These are phyloP conservation scores for Coemansia sp. DNA, from an alignment of 192 early-diverging fungal genomes.

Conservation along the genomic window DNA sequence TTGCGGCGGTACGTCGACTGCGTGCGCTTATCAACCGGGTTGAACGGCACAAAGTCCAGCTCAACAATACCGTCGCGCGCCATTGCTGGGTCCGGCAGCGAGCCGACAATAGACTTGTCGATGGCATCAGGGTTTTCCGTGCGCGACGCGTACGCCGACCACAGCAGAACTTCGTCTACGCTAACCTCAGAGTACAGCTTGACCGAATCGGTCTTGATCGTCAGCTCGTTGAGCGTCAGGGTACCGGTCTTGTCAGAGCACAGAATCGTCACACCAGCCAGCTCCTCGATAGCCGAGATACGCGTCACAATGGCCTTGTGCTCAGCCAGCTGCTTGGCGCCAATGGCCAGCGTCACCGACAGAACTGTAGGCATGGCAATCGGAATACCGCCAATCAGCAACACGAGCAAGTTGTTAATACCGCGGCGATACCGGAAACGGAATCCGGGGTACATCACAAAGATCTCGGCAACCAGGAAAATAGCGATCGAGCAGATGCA, in stretches of 20 bases:
- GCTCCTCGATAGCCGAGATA: slow-evolving; percentile 78
- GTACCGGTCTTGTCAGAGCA: slow-evolving; percentile 97
- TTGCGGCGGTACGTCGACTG: slow-evolving; percentile 68
- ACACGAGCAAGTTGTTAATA: slow-evolving; percentile 76
- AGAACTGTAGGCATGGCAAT: slow-evolving; percentile 81
- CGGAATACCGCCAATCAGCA: slow-evolving; percentile 79
- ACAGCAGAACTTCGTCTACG: slow-evolving; percentile 62
- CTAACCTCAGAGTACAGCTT: slow-evolving; percentile 66
- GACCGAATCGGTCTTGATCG: slow-evolving; percentile 68
- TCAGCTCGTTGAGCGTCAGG: slow-evolving; percentile 84
- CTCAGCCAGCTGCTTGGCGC: slow-evolving; percentile 78
- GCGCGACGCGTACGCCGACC: slow-evolving; percentile 75
- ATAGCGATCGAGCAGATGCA: slow-evolving; percentile 71
- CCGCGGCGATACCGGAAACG: slow-evolving; percentile 69
- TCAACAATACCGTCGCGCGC: slow-evolving; percentile 68
- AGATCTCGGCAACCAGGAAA: slow-evolving; percentile 68
- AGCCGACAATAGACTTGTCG: slow-evolving; percentile 72
- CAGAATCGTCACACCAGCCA: slow-evolving; percentile 79
- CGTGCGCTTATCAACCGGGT: slow-evolving; percentile 77
- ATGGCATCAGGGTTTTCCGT: slow-evolving; percentile 79
- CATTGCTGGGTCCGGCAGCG: slow-evolving; percentile 57
- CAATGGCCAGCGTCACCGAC: slow-evolving; percentile 76
- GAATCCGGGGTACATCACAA: slow-evolving; percentile 73
- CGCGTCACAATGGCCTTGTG: slow-evolving; percentile 81
- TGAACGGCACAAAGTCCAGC: slow-evolving; percentile 70